Base-by-base conservation (phyloP, 768 basidiomycete species). In the Dendrothele bispora region DNA sequence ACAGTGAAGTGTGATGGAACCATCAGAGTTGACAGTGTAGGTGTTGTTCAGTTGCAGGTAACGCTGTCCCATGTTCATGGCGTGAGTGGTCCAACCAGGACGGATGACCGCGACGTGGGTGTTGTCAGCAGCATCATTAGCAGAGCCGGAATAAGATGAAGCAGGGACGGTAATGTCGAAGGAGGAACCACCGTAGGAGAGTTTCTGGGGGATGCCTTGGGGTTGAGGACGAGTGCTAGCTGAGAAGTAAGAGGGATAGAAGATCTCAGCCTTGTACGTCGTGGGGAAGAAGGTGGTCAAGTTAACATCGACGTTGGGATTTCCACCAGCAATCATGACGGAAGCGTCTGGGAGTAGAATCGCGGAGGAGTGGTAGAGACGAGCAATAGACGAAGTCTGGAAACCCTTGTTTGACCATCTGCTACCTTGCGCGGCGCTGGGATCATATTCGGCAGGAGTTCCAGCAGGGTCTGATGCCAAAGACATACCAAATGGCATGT, bases 281-380 rank as follows among this genome's bases (percentile, higher is more conserved):
- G 92, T 92, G 1, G 86, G 84, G 73, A 74, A 92, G 28, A 73
- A 30, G 8, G 79, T 76, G n/a, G 70, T 64, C 27, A 70, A 51
- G 57, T 86, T 84, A 51, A 87, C 85, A 57, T 98, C 94, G 27
- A 88, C 74, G 60, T 95, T 95, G 1, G 95, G 94, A 69, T 98
- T 98, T 26, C 91, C 92, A 6, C 95, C 95, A 25, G 91, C 91
- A 54, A 95, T 79, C 40, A 97, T 65, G 29, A 98, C 84, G 2
- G 88, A 89, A 1, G 81, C 90, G 50, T 89, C 93, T 7, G 92
- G 86, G 14, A 98, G 80, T 21, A 98, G 79, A n/a, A 95, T 78
- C 7, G 92, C 94, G 0, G 82, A 80, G 0, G 93, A 95, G 69
- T 98, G 95, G 67, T 98, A 98, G 59, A 98, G 66, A 45, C 94